Evolutionary conservation across 2,329 filamentous ascomycete genomes (phyloP), one percentile per base, ranked within the genome.

Genomic region (Beauveria varroae): DNA sequence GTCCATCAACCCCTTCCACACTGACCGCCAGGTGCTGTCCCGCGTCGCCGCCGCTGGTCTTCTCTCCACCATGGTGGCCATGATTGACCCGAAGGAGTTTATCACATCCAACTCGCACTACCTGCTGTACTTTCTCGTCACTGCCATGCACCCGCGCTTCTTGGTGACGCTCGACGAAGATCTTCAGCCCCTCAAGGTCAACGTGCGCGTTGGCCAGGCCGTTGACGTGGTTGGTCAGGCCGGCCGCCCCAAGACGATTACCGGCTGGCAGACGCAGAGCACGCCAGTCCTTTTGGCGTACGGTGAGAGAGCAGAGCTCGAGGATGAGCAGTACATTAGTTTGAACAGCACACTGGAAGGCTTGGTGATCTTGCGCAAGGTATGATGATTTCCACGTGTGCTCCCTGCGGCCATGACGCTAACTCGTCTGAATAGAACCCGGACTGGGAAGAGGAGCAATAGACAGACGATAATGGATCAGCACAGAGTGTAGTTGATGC

Each of bases 211-310:
- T 50, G 95, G 95, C 75, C 96, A 99, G 78, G 95, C 96, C 18
- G 96, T 99, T 22, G 95, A 99, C 73, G 93, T 99, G 47, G 95
- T 99, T 46, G 96, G 95, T 57, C 95, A 98, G 75, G 95, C 96
- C 14, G 95, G 95, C 73, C 86, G 93, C 65, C 95, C 95, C 67
- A 98, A 99, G 87, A 99, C 95, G 2, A 99, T 99, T 70, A 99
- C 95, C 10, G 95, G 95, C 58, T 99, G 95, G 95, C 95, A 99
- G 78, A 99, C 95, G 66, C 95, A 99, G 81, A 97, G 91, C 79
- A 99, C 95, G n/a, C 95, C 95, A 0, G 95, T 99, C 52, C 80
- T 99, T 63, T 79, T 99, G 68, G 88, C 91, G n/a, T 89, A 96
- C 71, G 95, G 96, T 34, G 95, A 99, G 80, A 84, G 96, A 69